Conservation (phyloP, 805 yeast species). For the Scheffersomyces amazonensis region DNA sequence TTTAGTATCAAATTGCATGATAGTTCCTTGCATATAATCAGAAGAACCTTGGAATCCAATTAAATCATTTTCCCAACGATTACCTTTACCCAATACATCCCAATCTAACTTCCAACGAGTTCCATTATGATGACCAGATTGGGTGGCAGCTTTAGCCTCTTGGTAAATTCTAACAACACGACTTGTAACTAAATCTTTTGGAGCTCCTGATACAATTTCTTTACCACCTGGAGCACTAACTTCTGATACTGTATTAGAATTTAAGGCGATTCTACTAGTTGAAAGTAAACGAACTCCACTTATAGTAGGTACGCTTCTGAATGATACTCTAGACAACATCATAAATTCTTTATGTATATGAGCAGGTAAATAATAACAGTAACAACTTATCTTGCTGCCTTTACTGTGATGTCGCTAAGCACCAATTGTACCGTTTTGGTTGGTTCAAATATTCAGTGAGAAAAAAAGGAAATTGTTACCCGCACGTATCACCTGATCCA, state of each 20-base stretch:
- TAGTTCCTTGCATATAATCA: slow-evolving; percentile 80
- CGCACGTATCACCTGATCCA: too few relatives aligned
- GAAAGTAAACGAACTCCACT: slow-evolving; percentile 25
- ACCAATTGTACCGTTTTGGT: neutral
- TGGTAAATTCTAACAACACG: slow-evolving; percentile 76
- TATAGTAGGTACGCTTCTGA: neutral
- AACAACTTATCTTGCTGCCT: too few relatives aligned
- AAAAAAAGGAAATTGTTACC: neutral
- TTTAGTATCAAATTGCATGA: slow-evolving; percentile 67
- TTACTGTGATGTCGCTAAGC: neutral
- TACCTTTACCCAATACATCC: slow-evolving; percentile 73
- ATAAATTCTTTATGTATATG: neutral
- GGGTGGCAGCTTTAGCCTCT: slow-evolving; percentile 79
- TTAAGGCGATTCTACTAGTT: slow-evolving; percentile 12
- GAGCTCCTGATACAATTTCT: slow-evolving; percentile 76
- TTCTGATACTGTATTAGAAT: slow-evolving; percentile 19
- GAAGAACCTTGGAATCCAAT: slow-evolving; percentile 81
- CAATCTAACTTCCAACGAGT: slow-evolving; percentile 75
- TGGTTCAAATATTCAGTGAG: neutral
- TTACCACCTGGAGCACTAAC: slow-evolving; percentile 31
- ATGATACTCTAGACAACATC: slow-evolving; percentile 7
- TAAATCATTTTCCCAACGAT: slow-evolving; percentile 87
- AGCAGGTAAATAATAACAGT: too few relatives aligned
- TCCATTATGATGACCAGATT: slow-evolving; percentile 59
- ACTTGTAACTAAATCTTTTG: slow-evolving; percentile 54